phyloP scores from a whole-genome alignment of 441 rosid genomes.

The Populus hybrid region DNA sequence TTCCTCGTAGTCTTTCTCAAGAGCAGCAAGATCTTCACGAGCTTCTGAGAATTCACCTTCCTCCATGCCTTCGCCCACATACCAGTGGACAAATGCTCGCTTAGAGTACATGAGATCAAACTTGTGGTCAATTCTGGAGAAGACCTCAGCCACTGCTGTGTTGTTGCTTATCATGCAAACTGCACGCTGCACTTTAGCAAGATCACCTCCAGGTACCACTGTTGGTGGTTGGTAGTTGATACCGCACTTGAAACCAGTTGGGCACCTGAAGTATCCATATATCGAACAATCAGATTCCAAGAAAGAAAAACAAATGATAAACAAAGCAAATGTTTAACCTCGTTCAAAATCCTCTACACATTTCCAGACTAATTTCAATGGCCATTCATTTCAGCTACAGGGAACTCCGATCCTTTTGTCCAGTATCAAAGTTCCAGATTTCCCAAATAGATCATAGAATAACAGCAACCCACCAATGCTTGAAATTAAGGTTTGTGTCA shows the following conservation, averaged over 20 bases:
- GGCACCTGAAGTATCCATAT: constrained; percentile 51
- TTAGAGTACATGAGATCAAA: constrained; percentile 87
- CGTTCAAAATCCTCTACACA: not conserved
- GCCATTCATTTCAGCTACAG: not conserved
- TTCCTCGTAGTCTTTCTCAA: constrained; percentile 82
- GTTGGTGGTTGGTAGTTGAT: constrained; percentile 89
- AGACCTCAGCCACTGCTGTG: constrained; percentile 85
- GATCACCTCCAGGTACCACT: constrained; percentile 77
- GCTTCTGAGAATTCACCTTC: constrained; percentile 95
- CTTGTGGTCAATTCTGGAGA: constrained; percentile 72
- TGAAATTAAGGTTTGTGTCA: not conserved
- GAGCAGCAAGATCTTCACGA: constrained; percentile 88
- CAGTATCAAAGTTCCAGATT: not conserved
- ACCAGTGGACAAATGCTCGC: constrained; percentile 88
- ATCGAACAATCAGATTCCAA: constrained; percentile 6
- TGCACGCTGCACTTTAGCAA: constrained; percentile 79
- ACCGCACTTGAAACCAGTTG: constrained; percentile 88
- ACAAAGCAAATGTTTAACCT: not conserved
- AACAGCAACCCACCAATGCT: not conserved
- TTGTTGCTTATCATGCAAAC: constrained; percentile 92
- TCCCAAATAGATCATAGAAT: not conserved
- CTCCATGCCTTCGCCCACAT: constrained; percentile 93
- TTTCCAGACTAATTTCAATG: not conserved
- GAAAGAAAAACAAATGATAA: not conserved
- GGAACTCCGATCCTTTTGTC: not conserved